Conservation (phyloP, 345 rosid species). For the Rhodamnia rubescens region DNA sequence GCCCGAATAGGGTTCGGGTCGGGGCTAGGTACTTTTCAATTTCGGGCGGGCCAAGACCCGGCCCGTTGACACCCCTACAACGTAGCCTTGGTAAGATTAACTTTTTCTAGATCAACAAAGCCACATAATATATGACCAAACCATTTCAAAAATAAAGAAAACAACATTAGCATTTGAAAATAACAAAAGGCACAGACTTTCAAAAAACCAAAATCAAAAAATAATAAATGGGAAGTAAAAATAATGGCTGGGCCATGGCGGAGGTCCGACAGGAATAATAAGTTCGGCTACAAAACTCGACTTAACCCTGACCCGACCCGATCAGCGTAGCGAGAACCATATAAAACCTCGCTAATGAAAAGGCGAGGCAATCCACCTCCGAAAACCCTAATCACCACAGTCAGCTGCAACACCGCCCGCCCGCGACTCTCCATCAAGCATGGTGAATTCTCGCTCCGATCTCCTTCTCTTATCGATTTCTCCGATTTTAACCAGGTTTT, state of each 20-base stretch:
- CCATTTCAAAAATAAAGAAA: background rate
- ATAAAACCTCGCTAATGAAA: background rate
- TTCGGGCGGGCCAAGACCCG: no score
- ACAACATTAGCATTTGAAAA: background rate
- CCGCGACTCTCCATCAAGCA: background rate
- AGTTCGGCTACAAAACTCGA: background rate
- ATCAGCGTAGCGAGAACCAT: background rate
- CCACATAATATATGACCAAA: background rate
- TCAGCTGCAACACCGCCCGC: background rate
- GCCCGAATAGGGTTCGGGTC: no score
- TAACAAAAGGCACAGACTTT: background rate
- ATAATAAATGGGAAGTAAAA: background rate
- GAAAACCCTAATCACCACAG: background rate
- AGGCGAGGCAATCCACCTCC: background rate
- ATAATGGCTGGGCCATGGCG: background rate
- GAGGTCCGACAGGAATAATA: background rate
- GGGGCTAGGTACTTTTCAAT: no score
- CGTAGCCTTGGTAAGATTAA: background rate
- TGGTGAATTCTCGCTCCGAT: background rate
- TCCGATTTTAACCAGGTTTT: background rate
- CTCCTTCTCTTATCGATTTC: background rate
- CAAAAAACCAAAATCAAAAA: background rate
- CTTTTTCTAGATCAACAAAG: background rate
- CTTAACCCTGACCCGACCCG: background rate
- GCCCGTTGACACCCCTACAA: no score